phyloP scores from a whole-genome alignment of 495 filamentous ascomycete species.

The Penicillium silybi region DNA sequence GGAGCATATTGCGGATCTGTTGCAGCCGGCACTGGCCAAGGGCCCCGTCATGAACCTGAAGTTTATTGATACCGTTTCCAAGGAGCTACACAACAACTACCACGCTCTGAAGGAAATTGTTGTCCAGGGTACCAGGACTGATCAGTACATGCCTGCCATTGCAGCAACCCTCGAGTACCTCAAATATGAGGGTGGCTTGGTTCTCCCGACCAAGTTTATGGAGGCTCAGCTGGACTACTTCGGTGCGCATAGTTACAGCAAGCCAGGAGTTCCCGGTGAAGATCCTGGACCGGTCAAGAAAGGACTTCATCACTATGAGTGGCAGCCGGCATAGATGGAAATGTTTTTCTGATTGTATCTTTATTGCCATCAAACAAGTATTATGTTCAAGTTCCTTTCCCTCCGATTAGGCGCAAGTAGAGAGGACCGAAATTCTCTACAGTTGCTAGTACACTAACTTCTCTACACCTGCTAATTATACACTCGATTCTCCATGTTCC shows the following conservation, averaged over 20 bases:
- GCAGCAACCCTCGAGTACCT: slow-evolving; percentile 65
- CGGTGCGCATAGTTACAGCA: slow-evolving; percentile 66
- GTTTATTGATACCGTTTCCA: slow-evolving; percentile 47
- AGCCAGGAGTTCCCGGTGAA: slow-evolving; percentile 36
- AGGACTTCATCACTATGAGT: slow-evolving; percentile 43
- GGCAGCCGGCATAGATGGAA: slow-evolving; percentile 26
- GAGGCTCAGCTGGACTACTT: slow-evolving; percentile 77
- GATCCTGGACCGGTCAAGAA: slow-evolving; percentile 39
- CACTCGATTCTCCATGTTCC: background rate
- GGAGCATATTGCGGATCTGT: slow-evolving; percentile 60
- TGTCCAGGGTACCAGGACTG: slow-evolving; percentile 51
- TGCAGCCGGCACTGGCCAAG: slow-evolving; percentile 41
- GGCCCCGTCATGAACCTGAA: slow-evolving; percentile 37
- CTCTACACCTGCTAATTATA: too few relatives aligned
- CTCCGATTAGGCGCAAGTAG: too few relatives aligned
- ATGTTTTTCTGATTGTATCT: background rate
- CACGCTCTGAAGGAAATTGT: slow-evolving; percentile 55
- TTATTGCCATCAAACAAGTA: background rate
- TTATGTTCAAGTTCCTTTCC: too few relatives aligned
- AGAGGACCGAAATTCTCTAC: too few relatives aligned
- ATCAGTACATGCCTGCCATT: slow-evolving; percentile 62
- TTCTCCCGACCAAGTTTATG: slow-evolving; percentile 65
- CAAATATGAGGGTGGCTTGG: slow-evolving; percentile 57
- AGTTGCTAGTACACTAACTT: too few relatives aligned
- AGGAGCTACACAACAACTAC: slow-evolving; percentile 51